These are phyloP conservation scores for Excoecaria agallocha DNA, from an alignment of 345 rosid genomes.

Conservation along the genomic window DNA sequence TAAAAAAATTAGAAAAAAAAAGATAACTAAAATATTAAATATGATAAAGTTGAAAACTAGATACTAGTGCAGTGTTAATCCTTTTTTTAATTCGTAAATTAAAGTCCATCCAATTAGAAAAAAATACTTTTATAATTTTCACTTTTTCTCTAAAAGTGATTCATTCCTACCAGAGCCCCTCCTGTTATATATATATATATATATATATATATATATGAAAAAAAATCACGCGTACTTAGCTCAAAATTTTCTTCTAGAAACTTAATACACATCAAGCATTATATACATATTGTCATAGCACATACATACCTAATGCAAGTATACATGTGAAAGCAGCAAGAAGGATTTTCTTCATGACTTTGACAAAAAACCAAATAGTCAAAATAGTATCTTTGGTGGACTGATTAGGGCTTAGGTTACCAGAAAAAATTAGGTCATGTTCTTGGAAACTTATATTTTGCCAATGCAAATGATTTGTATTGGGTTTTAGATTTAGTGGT, in stretches of 20 bases:
- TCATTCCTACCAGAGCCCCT: conserved; percentile 56
- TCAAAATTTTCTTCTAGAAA: no score
- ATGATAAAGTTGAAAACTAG: no score
- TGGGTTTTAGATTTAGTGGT: neutral
- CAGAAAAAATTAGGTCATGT: conserved; percentile 29
- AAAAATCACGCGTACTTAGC: no score
- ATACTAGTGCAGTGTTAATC: no score
- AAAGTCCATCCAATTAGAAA: no score
- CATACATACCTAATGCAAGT: conserved; percentile 50
- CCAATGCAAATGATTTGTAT: neutral
- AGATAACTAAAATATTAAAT: no score
- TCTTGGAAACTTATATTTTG: conserved; percentile 5
- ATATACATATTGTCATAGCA: no score
- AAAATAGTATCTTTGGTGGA: neutral
- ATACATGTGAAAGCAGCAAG: conserved; percentile 48
- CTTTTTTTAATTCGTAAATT: no score
- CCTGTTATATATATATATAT: conserved; percentile 44
- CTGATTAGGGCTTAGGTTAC: conserved; percentile 6
- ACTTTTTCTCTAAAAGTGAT: no score
- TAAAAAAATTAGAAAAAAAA: no score
- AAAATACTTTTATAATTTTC: no score
- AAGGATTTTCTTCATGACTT: conserved; percentile 28
- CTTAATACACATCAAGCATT: no score
- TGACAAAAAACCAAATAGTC: conserved; percentile 17
- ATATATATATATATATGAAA: neutral